Evolutionary conservation across 2,329 filamentous ascomycete genomes (phyloP).

Genomic region (Shiraia bambusicola): DNA sequence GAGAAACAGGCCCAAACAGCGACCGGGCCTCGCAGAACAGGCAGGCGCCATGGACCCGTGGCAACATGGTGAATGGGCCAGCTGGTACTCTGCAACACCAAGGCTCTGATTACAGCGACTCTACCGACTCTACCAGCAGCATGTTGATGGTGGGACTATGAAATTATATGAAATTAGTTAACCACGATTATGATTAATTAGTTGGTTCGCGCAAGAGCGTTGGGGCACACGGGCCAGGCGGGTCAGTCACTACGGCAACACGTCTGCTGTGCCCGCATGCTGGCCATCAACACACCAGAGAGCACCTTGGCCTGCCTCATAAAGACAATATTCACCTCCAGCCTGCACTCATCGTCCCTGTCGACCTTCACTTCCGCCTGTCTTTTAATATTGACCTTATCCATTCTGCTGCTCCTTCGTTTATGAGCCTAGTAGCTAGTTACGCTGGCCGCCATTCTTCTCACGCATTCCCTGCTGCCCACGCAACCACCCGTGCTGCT

Average conservation of each 20-base stretch:
- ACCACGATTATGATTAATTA: too few relatives aligned
- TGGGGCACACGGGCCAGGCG: neutral
- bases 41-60: constrained; percentile 37
- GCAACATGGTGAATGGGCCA: constrained; percentile 37
- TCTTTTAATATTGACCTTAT: constrained; percentile 15
- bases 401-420: too few relatives aligned
- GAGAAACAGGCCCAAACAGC: constrained; percentile 17
- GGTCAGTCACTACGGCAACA: constrained; percentile 24
- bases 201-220: neutral
- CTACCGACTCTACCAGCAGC: too few relatives aligned
- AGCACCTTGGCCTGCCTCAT: constrained; percentile 21
- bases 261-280: constrained; percentile 19
- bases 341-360: constrained; percentile 30
- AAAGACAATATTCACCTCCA: too few relatives aligned
- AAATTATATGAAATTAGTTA: too few relatives aligned
- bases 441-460: constrained; percentile 41
- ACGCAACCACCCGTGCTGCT: constrained; percentile 25
- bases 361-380: constrained; percentile 29
- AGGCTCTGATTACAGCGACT: too few relatives aligned
- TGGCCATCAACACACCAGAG: constrained; percentile 26
- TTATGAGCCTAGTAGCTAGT: too few relatives aligned
- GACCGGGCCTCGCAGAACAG: constrained; percentile 47
- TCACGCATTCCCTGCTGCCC: constrained; percentile 27
- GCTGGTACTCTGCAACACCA: too few relatives aligned
- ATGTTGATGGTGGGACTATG: too few relatives aligned